Base-by-base conservation (phyloP, 2,329 filamentous ascomycete species). In the Neonectria sp. region DNA sequence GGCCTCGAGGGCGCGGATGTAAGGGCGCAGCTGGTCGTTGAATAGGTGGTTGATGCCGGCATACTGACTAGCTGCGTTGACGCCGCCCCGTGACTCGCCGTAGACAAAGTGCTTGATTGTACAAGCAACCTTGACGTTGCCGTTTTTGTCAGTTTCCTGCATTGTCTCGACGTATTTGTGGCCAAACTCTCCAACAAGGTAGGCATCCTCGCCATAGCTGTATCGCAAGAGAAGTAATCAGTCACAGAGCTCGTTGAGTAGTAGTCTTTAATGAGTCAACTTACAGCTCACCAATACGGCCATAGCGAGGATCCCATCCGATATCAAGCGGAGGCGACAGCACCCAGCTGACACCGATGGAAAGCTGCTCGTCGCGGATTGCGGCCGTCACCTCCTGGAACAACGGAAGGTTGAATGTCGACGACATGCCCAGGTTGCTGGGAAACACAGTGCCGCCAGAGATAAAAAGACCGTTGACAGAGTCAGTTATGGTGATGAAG, bases 61-160 rank as follows among this genome's bases (percentile, higher is more conserved):
- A 3, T 73, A 71, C 64, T 78, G 77, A 55, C 75, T 78, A 6
- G 79, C 79, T 0, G 64, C 60, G 68, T 81, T 81, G 53, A 81
- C 74, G 25, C 79, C 79, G 45, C 79, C 79, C 25, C 71, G 76
- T 2, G 67, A 65, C 8, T 72, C 68, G n/a, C 79, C 79, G 45
- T 77, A 81, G 4, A 81, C 72, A 65, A 76, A 81, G 60, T 80
- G 79, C 70, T 81, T 81, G 63, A 81, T 76, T 2, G 79, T 81
- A 4, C 77, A 78, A 3, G 79, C 79, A 5, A 81, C 74, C 55
- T 79, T 79, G 58, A 79, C 57, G 60, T 74, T 79, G 24, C 79
- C 78, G 15, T 75, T 52, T 3, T 74, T 67, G 59, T 80, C 77
- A 53, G 71, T 76, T 35, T 78, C 75, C 56, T 81, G 78, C 79